These are phyloP conservation scores for Fusarium sp. DNA, from an alignment of 2,329 filamentous ascomycete species.

Conservation along the genomic window DNA sequence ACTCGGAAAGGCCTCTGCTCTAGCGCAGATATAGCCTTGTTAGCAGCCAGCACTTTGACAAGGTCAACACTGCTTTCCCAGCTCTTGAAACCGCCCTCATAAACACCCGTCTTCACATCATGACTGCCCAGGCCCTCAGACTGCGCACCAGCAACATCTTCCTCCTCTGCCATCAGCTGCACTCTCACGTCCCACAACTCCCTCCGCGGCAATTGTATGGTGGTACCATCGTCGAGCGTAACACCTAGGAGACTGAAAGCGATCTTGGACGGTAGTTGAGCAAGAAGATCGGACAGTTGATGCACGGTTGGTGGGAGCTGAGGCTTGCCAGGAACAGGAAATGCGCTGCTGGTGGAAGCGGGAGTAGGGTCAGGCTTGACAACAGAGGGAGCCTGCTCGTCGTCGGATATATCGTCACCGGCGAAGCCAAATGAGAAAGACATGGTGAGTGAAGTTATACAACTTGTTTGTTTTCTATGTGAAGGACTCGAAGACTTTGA, in stretches of 20 bases:
- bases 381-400: conserved; percentile 49
- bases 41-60: conserved; percentile 72
- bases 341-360: conserved; percentile 58
- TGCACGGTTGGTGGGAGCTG: conserved; percentile 69
- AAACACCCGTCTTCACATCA: conserved; percentile 84
- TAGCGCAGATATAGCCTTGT: conserved; percentile 54
- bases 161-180: conserved; percentile 82
- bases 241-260: conserved; percentile 75
- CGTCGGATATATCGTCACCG: conserved; percentile 72
- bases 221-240: conserved; percentile 66
- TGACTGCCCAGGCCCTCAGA: conserved; percentile 70
- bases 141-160: conserved; percentile 55
- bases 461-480: background rate
- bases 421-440: conserved; percentile 73
- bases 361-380: conserved; percentile 43
- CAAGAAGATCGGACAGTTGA: conserved; percentile 64
- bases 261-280: conserved; percentile 77
- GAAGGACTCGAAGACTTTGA: conserved; percentile 2
- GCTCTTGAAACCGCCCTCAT: conserved; percentile 90
- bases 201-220: conserved; percentile 73
- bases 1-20: conserved; percentile 57
- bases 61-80: conserved; percentile 90
- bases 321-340: conserved; percentile 72
- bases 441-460: conserved; percentile 47
- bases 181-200: conserved; percentile 86